Conservation (phyloP, 768 basidiomycete species). For the Coprinopsis cinerea region DNA sequence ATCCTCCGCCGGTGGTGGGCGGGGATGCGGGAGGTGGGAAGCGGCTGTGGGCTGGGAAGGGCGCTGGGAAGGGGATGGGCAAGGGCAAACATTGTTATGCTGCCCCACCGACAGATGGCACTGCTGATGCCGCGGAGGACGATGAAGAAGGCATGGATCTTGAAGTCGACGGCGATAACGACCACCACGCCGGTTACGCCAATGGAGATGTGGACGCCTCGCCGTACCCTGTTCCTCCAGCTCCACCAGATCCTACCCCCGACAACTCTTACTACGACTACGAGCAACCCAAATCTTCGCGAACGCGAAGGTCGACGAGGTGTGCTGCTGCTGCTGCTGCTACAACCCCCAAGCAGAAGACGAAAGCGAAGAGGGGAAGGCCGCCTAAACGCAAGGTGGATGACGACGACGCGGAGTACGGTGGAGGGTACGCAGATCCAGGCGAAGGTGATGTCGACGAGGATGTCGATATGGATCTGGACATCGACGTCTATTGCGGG, state of each 20-base stretch:
- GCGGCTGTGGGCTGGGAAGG: not conserved
- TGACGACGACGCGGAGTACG: not conserved
- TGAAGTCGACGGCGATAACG: not conserved
- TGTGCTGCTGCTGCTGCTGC: too few relatives aligned
- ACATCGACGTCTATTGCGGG: not conserved
- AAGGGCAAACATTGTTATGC: not conserved
- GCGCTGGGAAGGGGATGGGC: not conserved
- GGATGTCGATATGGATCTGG: not conserved
- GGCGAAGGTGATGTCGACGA: not conserved
- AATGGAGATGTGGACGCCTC: not conserved
- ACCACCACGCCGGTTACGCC: not conserved
- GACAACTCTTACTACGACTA: too few relatives aligned
- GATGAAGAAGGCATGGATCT: not conserved
- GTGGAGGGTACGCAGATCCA: not conserved
- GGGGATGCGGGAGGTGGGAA: not conserved
- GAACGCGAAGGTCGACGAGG: too few relatives aligned
- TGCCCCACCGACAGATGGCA: not conserved
- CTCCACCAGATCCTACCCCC: too few relatives aligned
- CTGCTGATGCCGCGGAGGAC: not conserved
- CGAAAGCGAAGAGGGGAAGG: too few relatives aligned
- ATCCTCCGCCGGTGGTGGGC: slow-evolving; percentile 10
- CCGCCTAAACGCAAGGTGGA: not conserved
- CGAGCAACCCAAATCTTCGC: too few relatives aligned
- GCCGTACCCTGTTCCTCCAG: too few relatives aligned
- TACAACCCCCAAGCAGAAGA: too few relatives aligned